Evolutionary conservation across 225 moss, liverwort and hornwort species (phyloP).

Genomic region (Thuidium tamariscinum): DNA sequence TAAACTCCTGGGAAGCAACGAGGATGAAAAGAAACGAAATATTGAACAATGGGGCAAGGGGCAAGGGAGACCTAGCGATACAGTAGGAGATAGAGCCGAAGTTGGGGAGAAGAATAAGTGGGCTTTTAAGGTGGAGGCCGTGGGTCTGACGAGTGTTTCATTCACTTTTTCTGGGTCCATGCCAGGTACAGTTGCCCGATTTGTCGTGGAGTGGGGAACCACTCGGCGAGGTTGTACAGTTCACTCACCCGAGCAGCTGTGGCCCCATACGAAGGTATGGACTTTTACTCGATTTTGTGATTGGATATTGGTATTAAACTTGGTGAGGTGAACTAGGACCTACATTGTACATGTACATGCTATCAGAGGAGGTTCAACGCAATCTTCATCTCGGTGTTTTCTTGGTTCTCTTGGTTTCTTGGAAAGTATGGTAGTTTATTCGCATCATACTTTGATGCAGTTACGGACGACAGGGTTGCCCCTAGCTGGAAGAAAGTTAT

Average conservation of each 20-base stretch:
- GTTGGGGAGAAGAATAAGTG: conserved; percentile 80
- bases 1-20: conserved; percentile 55
- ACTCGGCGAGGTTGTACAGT: conserved; percentile 80
- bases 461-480: conserved; percentile 28
- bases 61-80: conserved; percentile 30
- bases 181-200: conserved; percentile 70
- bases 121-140: conserved; percentile 87
- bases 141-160: conserved; percentile 77
- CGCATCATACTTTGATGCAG: conserved; percentile 57
- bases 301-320: conserved; percentile 21
- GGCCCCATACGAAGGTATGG: conserved; percentile 92
- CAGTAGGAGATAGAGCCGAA: conserved; percentile 46
- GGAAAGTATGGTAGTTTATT: conserved; percentile 41
- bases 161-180: conserved; percentile 66
- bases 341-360: conserved; percentile 16
- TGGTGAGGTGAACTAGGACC: conserved; percentile 9
- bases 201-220: conserved; percentile 91
- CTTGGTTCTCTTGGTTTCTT: conserved; percentile 30
- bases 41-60: conserved; percentile 14
- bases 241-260: conserved; percentile 92
- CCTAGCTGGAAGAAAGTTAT: conserved; percentile 35
- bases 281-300: conserved; percentile 9
- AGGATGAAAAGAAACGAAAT: conserved; percentile 43
- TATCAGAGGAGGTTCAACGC: conserved; percentile 16
- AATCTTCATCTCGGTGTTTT: conserved; percentile 33